phyloP scores from a whole-genome alignment of 1,284 basidiomycete genomes.

The Mycena sp. region DNA sequence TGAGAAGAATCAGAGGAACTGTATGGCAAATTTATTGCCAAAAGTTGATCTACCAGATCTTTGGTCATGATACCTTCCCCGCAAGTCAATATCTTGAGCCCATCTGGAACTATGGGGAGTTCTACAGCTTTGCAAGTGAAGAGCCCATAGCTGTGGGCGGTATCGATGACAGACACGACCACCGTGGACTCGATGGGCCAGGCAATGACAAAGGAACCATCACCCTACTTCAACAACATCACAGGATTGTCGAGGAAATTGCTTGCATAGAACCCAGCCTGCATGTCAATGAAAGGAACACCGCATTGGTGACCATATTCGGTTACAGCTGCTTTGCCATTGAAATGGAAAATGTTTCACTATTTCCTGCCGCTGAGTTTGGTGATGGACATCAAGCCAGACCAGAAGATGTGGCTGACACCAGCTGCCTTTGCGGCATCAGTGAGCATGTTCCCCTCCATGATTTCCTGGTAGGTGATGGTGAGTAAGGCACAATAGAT shows the following conservation, averaged over 20 bases:
- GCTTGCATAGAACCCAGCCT: too few species aligned
- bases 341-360: conserved; percentile 16
- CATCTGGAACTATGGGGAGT: conserved; percentile 6
- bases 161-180: conserved; percentile 14
- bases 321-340: conserved; percentile 22
- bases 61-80: too few species aligned
- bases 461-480: conserved; percentile 12
- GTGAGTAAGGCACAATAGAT: not conserved
- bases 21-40: not conserved
- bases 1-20: not conserved
- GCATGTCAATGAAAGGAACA: too few species aligned
- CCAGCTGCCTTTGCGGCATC: conserved; percentile 22
- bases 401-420: conserved; percentile 21
- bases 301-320: conserved; percentile 17
- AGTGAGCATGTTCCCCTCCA: conserved; percentile 21
- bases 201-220: too few species aligned
- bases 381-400: conserved; percentile 5
- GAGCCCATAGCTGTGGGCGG: conserved; percentile 15
- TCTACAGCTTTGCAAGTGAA: conserved; percentile 15
- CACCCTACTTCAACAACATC: too few species aligned
- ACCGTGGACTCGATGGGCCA: conserved; percentile 15
- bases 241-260: too few species aligned
- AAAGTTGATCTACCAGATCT: not conserved
- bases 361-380: conserved; percentile 16
- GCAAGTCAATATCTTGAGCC: too few species aligned